These are phyloP conservation scores for Meyerozyma sp. DNA, from an alignment of 1,139 yeast species.

Conservation along the genomic window DNA sequence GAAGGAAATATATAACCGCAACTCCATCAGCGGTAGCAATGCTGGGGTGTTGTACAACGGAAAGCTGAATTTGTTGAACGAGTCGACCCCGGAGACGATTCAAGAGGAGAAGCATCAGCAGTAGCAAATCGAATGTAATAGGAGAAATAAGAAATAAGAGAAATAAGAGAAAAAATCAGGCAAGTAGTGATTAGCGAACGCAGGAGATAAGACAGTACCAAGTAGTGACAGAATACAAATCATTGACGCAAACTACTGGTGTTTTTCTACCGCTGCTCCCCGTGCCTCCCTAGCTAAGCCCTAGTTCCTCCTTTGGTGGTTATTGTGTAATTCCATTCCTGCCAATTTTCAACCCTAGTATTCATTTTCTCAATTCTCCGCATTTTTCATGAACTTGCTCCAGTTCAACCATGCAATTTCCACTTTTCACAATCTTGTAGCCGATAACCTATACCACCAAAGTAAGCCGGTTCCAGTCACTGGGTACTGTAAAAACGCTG, in stretches of 20 bases:
- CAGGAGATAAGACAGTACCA: too few species aligned
- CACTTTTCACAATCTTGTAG: neutral
- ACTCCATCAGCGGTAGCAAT: conserved; percentile 41
- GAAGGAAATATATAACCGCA: conserved; percentile 42
- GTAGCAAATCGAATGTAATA: neutral
- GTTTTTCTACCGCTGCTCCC: too few species aligned
- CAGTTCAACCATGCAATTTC: neutral
- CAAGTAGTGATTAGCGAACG: too few species aligned
- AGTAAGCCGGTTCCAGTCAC: conserved; percentile 5
- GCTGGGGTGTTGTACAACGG: conserved; percentile 43
- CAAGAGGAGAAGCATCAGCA: conserved; percentile 9
- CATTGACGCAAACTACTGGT: too few species aligned
- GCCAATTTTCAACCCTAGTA: too few species aligned
- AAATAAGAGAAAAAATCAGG: too few species aligned
- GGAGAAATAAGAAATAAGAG: too few species aligned
- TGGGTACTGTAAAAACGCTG: neutral
- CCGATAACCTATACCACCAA: conserved; percentile 19
- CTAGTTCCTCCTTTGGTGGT: too few species aligned
- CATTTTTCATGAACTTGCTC: neutral
- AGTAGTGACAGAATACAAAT: too few species aligned
- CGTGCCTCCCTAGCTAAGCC: too few species aligned
- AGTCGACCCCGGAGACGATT: conserved; percentile 30
- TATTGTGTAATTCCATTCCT: too few species aligned
- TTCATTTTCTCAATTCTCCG: conserved; percentile 5
- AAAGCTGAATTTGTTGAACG: conserved; percentile 42